Evolutionary conservation across 768 basidiomycete species (phyloP).

Genomic region (Pleurotus tuoliensis): DNA sequence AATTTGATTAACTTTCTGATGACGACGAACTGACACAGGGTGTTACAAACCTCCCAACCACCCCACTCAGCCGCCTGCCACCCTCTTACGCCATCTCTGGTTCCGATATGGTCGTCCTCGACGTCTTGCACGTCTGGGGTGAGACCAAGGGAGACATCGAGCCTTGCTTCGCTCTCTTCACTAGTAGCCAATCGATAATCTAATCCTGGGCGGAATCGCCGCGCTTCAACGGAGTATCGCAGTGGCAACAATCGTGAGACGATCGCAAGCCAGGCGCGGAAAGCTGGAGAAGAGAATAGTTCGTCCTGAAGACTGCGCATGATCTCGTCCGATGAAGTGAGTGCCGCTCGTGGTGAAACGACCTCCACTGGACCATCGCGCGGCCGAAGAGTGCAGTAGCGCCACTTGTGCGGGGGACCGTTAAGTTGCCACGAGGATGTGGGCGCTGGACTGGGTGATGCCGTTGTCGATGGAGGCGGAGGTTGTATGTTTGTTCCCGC

Average conservation of each 20-base stretch:
- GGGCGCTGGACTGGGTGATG: not conserved
- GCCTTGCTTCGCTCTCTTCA: constrained; percentile 72
- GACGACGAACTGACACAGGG: constrained; percentile 1
- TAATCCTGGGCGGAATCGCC: constrained; percentile 87
- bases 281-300: constrained; percentile 75
- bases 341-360: constrained; percentile 49
- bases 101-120: constrained; percentile 21
- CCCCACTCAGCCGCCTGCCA: constrained; percentile 82
- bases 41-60: constrained; percentile 78
- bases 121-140: constrained; percentile 58
- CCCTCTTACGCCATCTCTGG: constrained; percentile 26
- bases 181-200: constrained; percentile 94
- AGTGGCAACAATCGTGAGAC: constrained; percentile 72
- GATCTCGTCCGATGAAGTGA: constrained; percentile 52
- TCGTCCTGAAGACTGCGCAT: constrained; percentile 69
- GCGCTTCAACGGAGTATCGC: constrained; percentile 70
- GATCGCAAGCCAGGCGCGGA: constrained; percentile 83
- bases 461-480: not conserved
- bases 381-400: constrained; percentile 70
- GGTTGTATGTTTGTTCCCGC: constrained; percentile 41
- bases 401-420: constrained; percentile 94
- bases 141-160: constrained; percentile 85
- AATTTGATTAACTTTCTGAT: not conserved
- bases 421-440: constrained; percentile 59
- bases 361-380: constrained; percentile 32